Percentiles rank a stretch among this genome's conserved stretches.
Conservation (phyloP, 345 rosid genomes). For the Carallia brachiata region DNA sequence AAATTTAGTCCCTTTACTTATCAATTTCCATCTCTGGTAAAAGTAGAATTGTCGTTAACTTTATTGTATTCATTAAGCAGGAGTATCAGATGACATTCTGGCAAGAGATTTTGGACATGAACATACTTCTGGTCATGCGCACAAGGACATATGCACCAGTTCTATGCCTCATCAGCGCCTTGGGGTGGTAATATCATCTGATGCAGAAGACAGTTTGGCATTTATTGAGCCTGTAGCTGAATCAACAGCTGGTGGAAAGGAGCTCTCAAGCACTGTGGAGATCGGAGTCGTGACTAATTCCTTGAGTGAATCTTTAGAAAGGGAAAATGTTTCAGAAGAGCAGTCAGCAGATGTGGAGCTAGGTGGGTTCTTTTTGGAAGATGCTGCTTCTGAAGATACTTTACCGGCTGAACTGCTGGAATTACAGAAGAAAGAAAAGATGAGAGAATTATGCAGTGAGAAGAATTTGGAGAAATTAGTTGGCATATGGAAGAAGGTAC, state of each 20-base stretch:
- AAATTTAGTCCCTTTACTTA: constrained; percentile 22
- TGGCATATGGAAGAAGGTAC: constrained; percentile 95
- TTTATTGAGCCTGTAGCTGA: constrained; percentile 27
- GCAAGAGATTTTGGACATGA: constrained; percentile 54
- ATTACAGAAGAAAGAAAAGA: constrained; percentile 63
- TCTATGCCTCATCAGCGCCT: constrained; percentile 24
- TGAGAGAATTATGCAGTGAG: constrained; percentile 57
- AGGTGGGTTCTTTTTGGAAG: constrained; percentile 65
- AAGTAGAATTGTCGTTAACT: constrained; percentile 27
- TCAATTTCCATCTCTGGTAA: constrained; percentile 19
- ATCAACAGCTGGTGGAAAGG: constrained; percentile 28
- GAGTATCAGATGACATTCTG: constrained; percentile 64
- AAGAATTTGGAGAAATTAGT: constrained; percentile 67
- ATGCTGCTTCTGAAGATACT: constrained; percentile 36
- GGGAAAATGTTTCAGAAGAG: constrained; percentile 35
- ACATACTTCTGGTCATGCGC: constrained; percentile 19
- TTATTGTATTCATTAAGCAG: constrained; percentile 46
- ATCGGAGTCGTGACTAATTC: constrained; percentile 27
- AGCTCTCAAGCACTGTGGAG: constrained; percentile 36
- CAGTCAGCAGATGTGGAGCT: constrained; percentile 55
- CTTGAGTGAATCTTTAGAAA: constrained; percentile 27
- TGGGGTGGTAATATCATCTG: constrained; percentile 22
- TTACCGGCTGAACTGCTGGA: constrained; percentile 50
- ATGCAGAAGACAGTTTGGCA: constrained; percentile 23
- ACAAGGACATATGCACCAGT: constrained; percentile 25